Base-by-base conservation (phyloP, 768 basidiomycete genomes). In the Phaeotremella fagi region DNA sequence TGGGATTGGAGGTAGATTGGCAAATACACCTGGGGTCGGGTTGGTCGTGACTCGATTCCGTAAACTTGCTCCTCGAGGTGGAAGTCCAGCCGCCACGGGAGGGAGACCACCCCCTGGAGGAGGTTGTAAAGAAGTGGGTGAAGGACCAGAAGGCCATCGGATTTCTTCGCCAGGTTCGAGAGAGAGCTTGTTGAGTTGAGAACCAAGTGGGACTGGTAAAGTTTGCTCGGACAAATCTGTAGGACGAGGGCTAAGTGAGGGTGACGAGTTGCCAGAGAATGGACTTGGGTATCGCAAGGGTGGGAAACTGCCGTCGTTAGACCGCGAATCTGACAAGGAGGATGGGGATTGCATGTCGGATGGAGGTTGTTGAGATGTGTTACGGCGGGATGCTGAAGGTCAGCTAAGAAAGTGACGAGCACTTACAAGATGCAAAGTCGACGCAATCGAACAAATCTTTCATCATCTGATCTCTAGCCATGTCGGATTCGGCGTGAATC, bases 381-480 rank as follows among this genome's bases (percentile, higher is more conserved):
- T 63, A 2, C 59, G 57, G 4, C 59, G 57, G 18, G 62, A 57
- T 2, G 49, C 63, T 64, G 36, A 18, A 7, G 2, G 20, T 52
- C 41, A 48, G 44, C 35, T 9, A 29, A 15, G 3, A 49, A 18
- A 22, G 14, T 20, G 23, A 18, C 20, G 26, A 20, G 1, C 12
- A 78, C 88, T 73, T 68, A 92, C 90, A 72, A 28, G 80, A 79
- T 24, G 89, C 86, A 72, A 90, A 88, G 33, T 85, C 84, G 55
- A 90, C 87, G 66, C 89, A 92, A 27, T 90, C 90, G 41, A 77
- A 79, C 69, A 99, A 82, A 65, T 88, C 85, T 6, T 76, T 64
- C 37, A 87, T 71, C 60, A 91, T 79, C 57, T 77, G 75, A 63
- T 89, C 82, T 55, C 88, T 80, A 14, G 78, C 74, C 27, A 80